A percentile compares a stretch with the other conserved stretches of the same genome.
Evolutionary conservation across 768 basidiomycete species (phyloP).

Genomic region (Flagelloscypha sp.): DNA sequence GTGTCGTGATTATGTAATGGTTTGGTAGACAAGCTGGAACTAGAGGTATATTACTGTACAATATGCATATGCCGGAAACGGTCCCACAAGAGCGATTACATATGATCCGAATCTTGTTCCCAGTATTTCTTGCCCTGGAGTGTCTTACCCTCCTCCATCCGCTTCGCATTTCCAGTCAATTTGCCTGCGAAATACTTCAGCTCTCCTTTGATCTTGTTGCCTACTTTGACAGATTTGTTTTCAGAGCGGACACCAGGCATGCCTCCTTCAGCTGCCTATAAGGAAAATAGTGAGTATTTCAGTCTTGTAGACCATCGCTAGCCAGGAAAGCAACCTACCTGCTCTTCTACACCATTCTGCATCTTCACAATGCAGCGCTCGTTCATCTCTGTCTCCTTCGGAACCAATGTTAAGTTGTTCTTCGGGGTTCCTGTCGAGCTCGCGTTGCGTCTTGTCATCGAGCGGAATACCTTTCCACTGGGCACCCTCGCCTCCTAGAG

Average conservation of each 20-base stretch:
- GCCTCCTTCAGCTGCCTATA: constrained; percentile 25
- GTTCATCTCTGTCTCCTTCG: not conserved
- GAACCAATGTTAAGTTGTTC: constrained; percentile 9
- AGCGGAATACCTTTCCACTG: constrained; percentile 13
- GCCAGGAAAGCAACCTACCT: not conserved
- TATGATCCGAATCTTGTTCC: no score
- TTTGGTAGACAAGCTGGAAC: no score
- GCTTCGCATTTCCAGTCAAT: constrained; percentile 25
- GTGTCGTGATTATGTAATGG: no score
- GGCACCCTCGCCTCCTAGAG: constrained; percentile 10
- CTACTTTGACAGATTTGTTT: constrained; percentile 3
- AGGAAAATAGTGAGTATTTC: constrained; percentile 19
- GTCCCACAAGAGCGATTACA: no score
- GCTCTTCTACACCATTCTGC: not conserved
- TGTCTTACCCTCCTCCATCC: constrained; percentile 28
- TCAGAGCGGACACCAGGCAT: constrained; percentile 16
- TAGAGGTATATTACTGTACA: no score
- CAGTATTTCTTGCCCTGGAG: constrained; percentile 28
- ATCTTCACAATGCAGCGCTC: not conserved
- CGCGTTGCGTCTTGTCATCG: constrained; percentile 12
- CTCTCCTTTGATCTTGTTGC: constrained; percentile 30
- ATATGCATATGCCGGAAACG: no score
- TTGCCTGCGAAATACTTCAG: constrained; percentile 31
- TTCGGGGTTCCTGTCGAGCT: constrained; percentile 13
- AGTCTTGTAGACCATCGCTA: not conserved